Percentiles rank a stretch among this genome's conserved stretches.
Evolutionary conservation across 176 grass and related monocot genomes (phyloP).

Genomic region (Rhynchospora breviuscula): DNA sequence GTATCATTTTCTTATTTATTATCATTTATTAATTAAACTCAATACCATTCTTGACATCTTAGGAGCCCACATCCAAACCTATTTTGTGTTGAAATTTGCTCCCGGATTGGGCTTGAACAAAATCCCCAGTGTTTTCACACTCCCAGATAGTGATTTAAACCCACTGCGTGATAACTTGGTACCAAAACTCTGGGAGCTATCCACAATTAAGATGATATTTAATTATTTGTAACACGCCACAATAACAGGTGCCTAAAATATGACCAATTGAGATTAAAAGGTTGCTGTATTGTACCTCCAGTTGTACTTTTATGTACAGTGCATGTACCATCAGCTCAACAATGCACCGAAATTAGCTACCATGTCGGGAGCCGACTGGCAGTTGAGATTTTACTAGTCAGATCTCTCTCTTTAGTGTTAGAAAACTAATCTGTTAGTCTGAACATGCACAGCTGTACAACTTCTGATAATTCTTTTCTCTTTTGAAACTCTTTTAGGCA

Average conservation of each 20-base stretch:
- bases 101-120: not conserved
- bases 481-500: conserved; percentile 39
- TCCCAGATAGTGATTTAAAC: no score
- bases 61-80: conserved; percentile 11
- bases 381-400: not conserved
- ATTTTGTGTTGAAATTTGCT: not conserved
- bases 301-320: not conserved
- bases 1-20: not conserved
- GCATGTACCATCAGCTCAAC: not conserved
- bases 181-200: not conserved
- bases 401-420: not conserved
- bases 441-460: not conserved
- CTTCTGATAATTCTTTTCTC: conserved; percentile 11
- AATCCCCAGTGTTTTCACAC: not conserved
- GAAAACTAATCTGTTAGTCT: not conserved
- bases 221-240: not conserved
- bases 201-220: not conserved
- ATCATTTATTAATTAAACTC: not conserved
- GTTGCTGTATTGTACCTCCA: not conserved
- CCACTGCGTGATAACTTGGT: not conserved
- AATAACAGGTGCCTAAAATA: not conserved
- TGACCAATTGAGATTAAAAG: not conserved
- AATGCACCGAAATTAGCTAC: not conserved
- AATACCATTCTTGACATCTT: not conserved
- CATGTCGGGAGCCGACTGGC: no score